Base-by-base conservation (phyloP, 176 grass and related monocot genomes). In the Urochloa ruziziensis region DNA sequence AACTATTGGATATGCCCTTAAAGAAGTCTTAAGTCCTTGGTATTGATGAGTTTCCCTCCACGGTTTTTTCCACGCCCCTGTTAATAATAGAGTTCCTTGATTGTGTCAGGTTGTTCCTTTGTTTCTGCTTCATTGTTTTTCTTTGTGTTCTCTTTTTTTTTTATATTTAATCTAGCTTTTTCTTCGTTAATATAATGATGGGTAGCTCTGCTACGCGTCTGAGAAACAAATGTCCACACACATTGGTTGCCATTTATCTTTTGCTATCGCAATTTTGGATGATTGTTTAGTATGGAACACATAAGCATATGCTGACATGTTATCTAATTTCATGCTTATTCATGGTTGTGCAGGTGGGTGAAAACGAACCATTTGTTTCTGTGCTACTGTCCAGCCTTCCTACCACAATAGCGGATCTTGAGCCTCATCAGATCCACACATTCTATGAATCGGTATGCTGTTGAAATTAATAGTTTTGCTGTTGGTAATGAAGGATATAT, bases 301-400 rank as follows among this genome's bases (percentile, higher is more conserved):
- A 49, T 25, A 28, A 23, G 2, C 44, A 67, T 49, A 23, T 18
- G 6, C 39, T 71, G 40, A 48, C 29, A 6, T 24, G 27, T 16
- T 17, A 33, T 78, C 28, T 49, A 40, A 66, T 62, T 73, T 61
- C 56, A 67, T 27, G 44, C 73, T 80, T 80, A 14, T 48, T 63
- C 74, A 52, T 84, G 79, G 61, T 54, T 78, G 16, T 33, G 32
- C 78, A 99, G 97, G 97, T 99, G 53, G 97, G 97, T 1, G 97
- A 99, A 73, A 99, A 86, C 66, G 93, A 99, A 81, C 93, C 97
- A 56, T 99, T 99, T 91, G 93, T 99, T 70, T 96, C 97, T 86
- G 93, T 94, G 85, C 81, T 99, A 27, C 42, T 99, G 32, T 48
- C 85, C 54, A 88, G 73, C 90, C 93, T 99, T 85, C 70, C 78